These are phyloP conservation scores for Podila horticola DNA, from an alignment of 192 early-diverging fungal genomes.

Conservation along the genomic window DNA sequence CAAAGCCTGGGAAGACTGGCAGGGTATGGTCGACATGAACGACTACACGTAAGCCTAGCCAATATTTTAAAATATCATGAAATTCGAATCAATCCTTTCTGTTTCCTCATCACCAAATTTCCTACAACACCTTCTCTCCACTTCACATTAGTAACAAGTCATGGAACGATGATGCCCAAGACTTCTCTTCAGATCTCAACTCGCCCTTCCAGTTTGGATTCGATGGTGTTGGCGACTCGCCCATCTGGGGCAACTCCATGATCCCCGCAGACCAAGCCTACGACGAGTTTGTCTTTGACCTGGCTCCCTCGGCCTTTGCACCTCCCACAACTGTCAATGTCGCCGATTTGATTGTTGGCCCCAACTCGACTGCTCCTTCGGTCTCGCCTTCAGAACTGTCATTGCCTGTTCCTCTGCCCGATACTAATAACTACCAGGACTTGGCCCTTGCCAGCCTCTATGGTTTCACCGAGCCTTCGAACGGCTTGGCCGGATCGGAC, in stretches of 20 bases:
- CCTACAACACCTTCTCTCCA: too few relatives aligned
- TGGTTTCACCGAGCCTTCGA: slow-evolving; percentile 23
- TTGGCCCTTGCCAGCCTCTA: slow-evolving; percentile 36
- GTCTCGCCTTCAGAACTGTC: slow-evolving; percentile 32
- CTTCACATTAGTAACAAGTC: neutral
- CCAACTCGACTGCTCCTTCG: slow-evolving; percentile 17
- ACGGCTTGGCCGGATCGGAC: slow-evolving; percentile 1
- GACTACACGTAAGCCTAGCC: slow-evolving; percentile 35
- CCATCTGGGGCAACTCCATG: slow-evolving; percentile 28
- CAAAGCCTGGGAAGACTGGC: slow-evolving; percentile 52
- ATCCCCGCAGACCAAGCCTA: slow-evolving; percentile 40
- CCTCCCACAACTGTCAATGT: slow-evolving; percentile 37
- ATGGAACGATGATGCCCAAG: slow-evolving; percentile 24
- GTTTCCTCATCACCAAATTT: neutral
- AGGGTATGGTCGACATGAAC: slow-evolving; percentile 33
- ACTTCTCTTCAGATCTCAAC: slow-evolving; percentile 22
- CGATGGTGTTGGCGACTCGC: slow-evolving; percentile 25
- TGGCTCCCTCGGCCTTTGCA: slow-evolving; percentile 25
- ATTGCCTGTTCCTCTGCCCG: neutral
- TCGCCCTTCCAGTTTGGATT: slow-evolving; percentile 18
- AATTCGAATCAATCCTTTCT: neutral
- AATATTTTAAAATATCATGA: neutral
- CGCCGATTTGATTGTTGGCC: slow-evolving; percentile 45
- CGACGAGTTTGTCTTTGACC: slow-evolving; percentile 46
- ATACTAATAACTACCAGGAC: slow-evolving; percentile 25